A percentile compares a stretch with the other conserved stretches of the same genome.
Evolutionary conservation across 2,329 filamentous ascomycete species (phyloP).

Genomic region (Sodiomyces alkalinus): DNA sequence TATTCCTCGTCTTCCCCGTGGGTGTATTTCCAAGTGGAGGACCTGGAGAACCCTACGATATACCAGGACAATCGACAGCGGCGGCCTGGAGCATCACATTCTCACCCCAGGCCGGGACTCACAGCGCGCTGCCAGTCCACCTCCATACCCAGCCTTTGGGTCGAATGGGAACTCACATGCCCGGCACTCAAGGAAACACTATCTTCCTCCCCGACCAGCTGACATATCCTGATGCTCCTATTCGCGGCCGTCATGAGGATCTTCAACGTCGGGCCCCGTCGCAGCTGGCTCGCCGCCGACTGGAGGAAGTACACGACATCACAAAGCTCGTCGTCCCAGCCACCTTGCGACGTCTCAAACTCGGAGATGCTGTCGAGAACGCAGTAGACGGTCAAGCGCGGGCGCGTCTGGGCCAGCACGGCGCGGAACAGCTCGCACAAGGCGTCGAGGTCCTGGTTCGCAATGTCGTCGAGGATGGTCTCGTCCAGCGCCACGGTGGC

Average conservation of each 20-base stretch:
- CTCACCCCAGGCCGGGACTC: too few species aligned
- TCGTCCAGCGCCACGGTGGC: not conserved
- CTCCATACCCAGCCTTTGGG: not conserved
- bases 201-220: not conserved
- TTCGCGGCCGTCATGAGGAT: not conserved
- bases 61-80: too few species aligned
- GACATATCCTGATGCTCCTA: not conserved
- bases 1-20: too few species aligned
- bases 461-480: not conserved
- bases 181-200: not conserved
- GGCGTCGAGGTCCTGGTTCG: not conserved
- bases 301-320: not conserved
- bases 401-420: not conserved
- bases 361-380: not conserved
- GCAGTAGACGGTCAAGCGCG: not conserved
- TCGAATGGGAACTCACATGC: not conserved
- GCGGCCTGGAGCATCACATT: too few species aligned
- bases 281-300: not conserved
- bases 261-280: not conserved
- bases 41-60: too few species aligned
- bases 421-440: not conserved
- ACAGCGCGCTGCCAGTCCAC: not conserved
- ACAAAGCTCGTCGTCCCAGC: not conserved
- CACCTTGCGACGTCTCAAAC: not conserved
- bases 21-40: too few species aligned